Evolutionary conservation across 2,329 filamentous ascomycete genomes (phyloP).

Genomic region (Fusarium lateritium): DNA sequence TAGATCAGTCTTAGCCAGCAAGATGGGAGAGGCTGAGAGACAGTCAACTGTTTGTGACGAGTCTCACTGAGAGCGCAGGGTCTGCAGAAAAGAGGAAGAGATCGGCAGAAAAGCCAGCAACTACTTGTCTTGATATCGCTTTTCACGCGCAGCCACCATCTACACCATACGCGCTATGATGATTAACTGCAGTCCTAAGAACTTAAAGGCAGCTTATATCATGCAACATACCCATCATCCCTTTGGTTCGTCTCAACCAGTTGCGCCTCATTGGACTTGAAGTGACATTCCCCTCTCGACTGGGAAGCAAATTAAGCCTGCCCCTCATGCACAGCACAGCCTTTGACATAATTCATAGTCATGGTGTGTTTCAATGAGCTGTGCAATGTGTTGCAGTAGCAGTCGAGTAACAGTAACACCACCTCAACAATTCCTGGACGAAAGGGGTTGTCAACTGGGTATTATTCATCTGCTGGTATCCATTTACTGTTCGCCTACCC

Average conservation of each 20-base stretch:
- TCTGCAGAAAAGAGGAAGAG: constrained; percentile 11
- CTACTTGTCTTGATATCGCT: constrained; percentile 15
- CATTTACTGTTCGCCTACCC: constrained; percentile 14
- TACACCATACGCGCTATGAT: constrained; percentile 19
- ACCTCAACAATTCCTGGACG: constrained; percentile 19
- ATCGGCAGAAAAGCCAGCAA: constrained; percentile 15
- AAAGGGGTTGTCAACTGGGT: background rate
- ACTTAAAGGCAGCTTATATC: constrained; percentile 14
- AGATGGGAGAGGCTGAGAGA: constrained; percentile 4
- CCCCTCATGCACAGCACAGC: constrained; percentile 33
- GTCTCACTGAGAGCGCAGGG: constrained; percentile 20
- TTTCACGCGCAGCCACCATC: constrained; percentile 18
- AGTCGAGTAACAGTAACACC: constrained; percentile 2
- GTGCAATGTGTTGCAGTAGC: constrained; percentile 20
- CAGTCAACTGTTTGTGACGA: constrained; percentile 31
- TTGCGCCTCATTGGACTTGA: constrained; percentile 21
- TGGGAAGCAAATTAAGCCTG: constrained; percentile 39
- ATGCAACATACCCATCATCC: constrained; percentile 25
- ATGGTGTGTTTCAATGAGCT: constrained; percentile 14
- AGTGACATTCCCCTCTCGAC: constrained; percentile 30
- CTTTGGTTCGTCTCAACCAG: constrained; percentile 33
- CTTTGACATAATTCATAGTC: constrained; percentile 22
- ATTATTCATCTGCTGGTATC: background rate
- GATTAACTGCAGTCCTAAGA: constrained; percentile 1
- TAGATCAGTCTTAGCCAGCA: constrained; percentile 12